Conservation (phyloP, 2,329 filamentous ascomycete species). For the Cladophialophora bantiana region DNA sequence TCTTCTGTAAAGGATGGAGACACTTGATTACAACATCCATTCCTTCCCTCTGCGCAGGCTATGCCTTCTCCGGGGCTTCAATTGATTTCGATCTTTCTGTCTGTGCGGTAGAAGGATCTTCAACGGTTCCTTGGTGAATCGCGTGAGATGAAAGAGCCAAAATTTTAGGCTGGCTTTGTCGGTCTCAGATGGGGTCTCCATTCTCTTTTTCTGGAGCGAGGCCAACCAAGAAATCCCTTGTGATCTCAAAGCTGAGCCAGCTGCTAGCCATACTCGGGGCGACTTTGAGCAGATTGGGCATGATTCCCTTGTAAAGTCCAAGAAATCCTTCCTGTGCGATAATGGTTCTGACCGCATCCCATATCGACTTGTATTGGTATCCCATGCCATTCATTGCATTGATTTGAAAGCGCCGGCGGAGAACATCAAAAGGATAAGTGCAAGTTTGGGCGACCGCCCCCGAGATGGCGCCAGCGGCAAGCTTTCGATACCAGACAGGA, state of each 20-base stretch:
- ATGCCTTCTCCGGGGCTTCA: neutral
- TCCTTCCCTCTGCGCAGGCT: neutral
- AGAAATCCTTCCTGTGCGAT: constrained; percentile 79
- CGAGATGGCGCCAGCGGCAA: constrained; percentile 90
- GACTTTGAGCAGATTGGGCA: constrained; percentile 94
- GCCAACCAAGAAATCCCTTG: constrained; percentile 78
- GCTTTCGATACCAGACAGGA: constrained; percentile 78
- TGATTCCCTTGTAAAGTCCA: constrained; percentile 94
- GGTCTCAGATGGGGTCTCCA: constrained; percentile 34
- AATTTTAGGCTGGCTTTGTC: neutral
- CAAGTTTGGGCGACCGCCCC: constrained; percentile 95
- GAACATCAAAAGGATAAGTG: constrained; percentile 97
- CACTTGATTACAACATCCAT: neutral
- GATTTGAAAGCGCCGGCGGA: constrained; percentile 94
- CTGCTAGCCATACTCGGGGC: constrained; percentile 98
- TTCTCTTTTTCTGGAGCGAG: constrained; percentile 32
- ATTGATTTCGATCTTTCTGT: neutral
- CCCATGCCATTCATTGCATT: constrained; percentile 99
- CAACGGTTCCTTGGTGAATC: neutral
- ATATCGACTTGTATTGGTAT: constrained; percentile 88
- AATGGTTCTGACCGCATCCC: constrained; percentile 83
- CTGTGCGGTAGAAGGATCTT: neutral
- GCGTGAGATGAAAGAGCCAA: neutral
- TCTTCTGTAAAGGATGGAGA: constrained; percentile 6
- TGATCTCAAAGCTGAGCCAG: constrained; percentile 96